Base-by-base conservation (phyloP, 306 rosid genomes). In the Cucurbita argyrosperma region DNA sequence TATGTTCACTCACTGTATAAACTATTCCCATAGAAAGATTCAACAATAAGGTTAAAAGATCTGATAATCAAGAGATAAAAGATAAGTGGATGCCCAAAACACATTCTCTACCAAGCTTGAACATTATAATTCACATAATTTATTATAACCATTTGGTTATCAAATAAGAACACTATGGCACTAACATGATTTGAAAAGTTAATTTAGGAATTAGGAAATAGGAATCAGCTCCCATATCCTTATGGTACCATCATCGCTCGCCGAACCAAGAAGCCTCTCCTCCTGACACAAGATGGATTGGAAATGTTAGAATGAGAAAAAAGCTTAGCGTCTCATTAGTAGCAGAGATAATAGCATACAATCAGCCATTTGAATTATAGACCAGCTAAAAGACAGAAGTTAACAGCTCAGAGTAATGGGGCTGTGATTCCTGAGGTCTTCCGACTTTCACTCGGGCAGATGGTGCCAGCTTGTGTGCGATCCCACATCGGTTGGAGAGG, bases 201-300 rank as follows among this genome's bases (percentile, higher is more conserved):
- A 76, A 59, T 80, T 84, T 81, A 76, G 72, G 80, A 42, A 45
- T 84, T 82, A 79, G 72, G 79, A 40, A 57, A 65, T 50, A 57
- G 96, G 76, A 60, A 77, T 86, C 85, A 89, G 86, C 88, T 90
- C 95, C 99, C 99, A 88, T 79, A 89, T 81, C 85, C 86, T 90
- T 80, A 95, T 77, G 5, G 89, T 84, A 71, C 96, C 99, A 42
- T 89, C 99, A 76, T 91, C 99, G 18, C 96, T 86, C 11, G 92
- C 90, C 54, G 96, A 89, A 77, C 96, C 99, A 69, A 95, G 87
- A 13, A 87, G 76, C 74, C 79, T 87, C 77, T 87, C 81, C 80
- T 91, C 96, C 99, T 95, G 76, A 72, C 50, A 82, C 23, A 64
- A 78, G 46, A 21, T 72, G 23, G 19, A 49, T 58, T 46, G 10